phyloP scores from a whole-genome alignment of 2,329 filamentous ascomycete genomes.

The Helicocarpus griseus region DNA sequence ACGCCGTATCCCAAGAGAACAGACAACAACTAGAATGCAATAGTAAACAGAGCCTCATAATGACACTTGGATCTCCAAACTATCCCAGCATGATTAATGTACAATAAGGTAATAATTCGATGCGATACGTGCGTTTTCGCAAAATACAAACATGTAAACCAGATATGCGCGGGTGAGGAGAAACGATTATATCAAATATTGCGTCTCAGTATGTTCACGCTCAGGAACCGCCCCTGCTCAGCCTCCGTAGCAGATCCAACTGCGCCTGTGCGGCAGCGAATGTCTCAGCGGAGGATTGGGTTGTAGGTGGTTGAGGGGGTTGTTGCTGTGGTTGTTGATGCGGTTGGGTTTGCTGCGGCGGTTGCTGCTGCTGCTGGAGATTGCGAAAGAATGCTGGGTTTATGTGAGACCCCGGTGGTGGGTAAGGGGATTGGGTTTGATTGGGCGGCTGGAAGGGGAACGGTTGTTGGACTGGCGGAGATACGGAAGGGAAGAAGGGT shows the following conservation, averaged over 20 bases:
- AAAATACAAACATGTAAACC: not conserved
- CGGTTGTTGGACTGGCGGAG: conserved; percentile 16
- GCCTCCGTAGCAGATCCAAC: conserved; percentile 29
- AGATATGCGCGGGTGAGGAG: not conserved
- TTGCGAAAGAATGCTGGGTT: conserved; percentile 50
- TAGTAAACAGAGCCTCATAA: not conserved
- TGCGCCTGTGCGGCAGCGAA: conserved; percentile 35
- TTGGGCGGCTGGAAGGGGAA: conserved; percentile 33
- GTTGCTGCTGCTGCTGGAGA: conserved; percentile 33
- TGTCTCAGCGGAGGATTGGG: conserved; percentile 22
- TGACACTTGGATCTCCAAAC: no score
- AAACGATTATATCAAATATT: not conserved
- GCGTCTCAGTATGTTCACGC: not conserved
- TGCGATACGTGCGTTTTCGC: not conserved
- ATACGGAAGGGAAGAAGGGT: conserved; percentile 20
- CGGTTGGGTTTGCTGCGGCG: conserved; percentile 21
- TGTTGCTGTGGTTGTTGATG: conserved; percentile 11
- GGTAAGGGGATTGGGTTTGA: conserved; percentile 31
- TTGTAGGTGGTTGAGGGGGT: not conserved
- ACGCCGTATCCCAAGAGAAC: no score
- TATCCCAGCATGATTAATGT: no score
- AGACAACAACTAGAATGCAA: no score
- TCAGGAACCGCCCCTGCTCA: conserved; percentile 21
- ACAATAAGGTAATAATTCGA: no score
- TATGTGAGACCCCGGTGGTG: conserved; percentile 40